Conservation (phyloP, 768 basidiomycete genomes). For the Lactarius deliciosus region DNA sequence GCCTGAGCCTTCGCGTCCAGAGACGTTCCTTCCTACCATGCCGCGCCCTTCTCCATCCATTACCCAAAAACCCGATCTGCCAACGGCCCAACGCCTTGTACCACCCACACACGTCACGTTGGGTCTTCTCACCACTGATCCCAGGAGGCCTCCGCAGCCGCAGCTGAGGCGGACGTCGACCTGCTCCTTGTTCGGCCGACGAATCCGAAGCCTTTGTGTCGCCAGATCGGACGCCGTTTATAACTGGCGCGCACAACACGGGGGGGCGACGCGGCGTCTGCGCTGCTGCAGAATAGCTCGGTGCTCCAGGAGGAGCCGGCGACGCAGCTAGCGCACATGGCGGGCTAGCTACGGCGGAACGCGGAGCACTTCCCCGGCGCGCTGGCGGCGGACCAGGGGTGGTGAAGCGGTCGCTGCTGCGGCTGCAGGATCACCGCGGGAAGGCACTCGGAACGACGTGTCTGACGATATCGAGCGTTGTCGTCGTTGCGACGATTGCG, state of each 20-base stretch:
- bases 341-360: conserved; percentile 80
- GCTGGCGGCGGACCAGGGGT: conserved; percentile 73
- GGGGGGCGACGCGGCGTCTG: conserved; percentile 35
- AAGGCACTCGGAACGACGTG: conserved; percentile 56
- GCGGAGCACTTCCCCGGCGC: conserved; percentile 72
- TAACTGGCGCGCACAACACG: neutral
- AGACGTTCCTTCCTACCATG: conserved; percentile 52
- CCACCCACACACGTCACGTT: conserved; percentile 32
- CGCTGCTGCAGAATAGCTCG: conserved; percentile 51
- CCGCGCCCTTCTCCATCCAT: conserved; percentile 43
- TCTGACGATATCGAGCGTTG: conserved; percentile 49
- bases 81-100: conserved; percentile 5
- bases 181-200: conserved; percentile 16
- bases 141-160: neutral
- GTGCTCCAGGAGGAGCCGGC: conserved; percentile 72
- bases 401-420: too few species aligned
- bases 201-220: conserved; percentile 32
- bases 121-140: neutral
- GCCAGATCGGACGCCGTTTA: conserved; percentile 29
- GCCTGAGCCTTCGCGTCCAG: conserved; percentile 41
- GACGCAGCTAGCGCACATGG: conserved; percentile 77
- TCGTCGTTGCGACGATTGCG: conserved; percentile 67
- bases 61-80: conserved; percentile 12
- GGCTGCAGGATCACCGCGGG: conserved; percentile 43
- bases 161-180: neutral